A percentile compares a stretch with the other conserved stretches of the same genome.
Conservation (phyloP, 2,329 filamentous ascomycete species). For the Dryadomyces quercus-mongolicae region DNA sequence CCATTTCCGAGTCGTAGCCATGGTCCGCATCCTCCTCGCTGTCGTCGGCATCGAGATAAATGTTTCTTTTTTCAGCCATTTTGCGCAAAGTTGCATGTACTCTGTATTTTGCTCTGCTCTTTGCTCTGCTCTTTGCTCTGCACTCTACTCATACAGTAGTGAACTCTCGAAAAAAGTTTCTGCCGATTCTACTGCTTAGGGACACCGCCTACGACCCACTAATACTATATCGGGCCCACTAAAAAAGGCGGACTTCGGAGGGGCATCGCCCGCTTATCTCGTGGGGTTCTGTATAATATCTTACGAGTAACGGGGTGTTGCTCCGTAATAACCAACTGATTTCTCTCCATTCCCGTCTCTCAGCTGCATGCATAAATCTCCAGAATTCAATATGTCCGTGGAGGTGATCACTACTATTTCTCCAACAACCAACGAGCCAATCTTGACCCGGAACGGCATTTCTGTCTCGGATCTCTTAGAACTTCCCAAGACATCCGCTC, state of each 20-base stretch:
- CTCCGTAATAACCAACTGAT: not conserved
- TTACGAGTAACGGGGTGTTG: too few relatives aligned
- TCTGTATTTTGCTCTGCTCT: too few relatives aligned
- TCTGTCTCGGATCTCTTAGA: conserved; percentile 56
- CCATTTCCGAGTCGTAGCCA: conserved; percentile 54
- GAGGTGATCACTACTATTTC: conserved; percentile 71
- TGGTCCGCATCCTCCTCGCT: conserved; percentile 46
- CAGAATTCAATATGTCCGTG: conserved; percentile 37
- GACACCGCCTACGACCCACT: not conserved
- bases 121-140: too few relatives aligned
- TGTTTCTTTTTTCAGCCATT: conserved; percentile 51
- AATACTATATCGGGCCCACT: not conserved
- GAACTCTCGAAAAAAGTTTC: conserved; percentile 8
- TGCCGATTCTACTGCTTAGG: not conserved
- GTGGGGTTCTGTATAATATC: not conserved
- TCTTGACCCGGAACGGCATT: conserved; percentile 67
- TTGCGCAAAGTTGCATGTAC: too few relatives aligned
- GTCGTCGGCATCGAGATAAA: conserved; percentile 52
- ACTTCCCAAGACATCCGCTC: conserved; percentile 59
- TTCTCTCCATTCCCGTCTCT: not conserved
- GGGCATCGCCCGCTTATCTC: not conserved
- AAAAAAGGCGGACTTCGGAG: not conserved
- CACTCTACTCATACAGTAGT: too few relatives aligned
- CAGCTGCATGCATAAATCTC: not conserved
- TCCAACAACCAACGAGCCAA: conserved; percentile 73